Evolutionary conservation across 176 grass and related monocot genomes (phyloP).

Genomic region (Pharus latifolius): DNA sequence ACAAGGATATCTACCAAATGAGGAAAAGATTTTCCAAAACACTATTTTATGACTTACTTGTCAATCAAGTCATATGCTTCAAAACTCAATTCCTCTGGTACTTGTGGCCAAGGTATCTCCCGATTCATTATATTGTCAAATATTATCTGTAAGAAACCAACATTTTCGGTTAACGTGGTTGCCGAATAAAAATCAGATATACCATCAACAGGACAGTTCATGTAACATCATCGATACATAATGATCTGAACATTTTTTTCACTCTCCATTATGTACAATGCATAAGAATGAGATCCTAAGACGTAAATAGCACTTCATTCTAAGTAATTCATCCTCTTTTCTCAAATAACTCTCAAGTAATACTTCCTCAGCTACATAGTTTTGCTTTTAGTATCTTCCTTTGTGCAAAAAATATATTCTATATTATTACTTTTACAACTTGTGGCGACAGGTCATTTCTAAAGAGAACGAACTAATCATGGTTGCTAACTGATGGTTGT

Average conservation of each 20-base stretch:
- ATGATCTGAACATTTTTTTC: background rate
- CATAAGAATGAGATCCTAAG: background rate
- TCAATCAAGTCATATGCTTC: slow-evolving; percentile 79
- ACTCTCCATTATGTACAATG: background rate
- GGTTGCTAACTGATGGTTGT: too few relatives aligned
- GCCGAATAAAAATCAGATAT: background rate
- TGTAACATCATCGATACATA: background rate
- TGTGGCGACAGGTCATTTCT: too few relatives aligned
- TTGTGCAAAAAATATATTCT: background rate
- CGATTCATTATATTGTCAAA: slow-evolving; percentile 99
- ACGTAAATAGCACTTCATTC: background rate
- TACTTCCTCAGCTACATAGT: background rate
- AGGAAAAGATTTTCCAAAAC: background rate
- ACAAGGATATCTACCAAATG: background rate
- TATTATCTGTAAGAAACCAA: slow-evolving; percentile 54
- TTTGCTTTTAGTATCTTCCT: too few relatives aligned
- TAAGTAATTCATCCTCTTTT: background rate
- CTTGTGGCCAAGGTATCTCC: slow-evolving; percentile 89
- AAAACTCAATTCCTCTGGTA: slow-evolving; percentile 71
- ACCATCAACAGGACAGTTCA: background rate
- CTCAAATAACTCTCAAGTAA: background rate
- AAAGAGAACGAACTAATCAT: too few relatives aligned
- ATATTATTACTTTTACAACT: background rate
- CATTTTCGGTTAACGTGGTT: background rate
- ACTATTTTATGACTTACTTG: slow-evolving; percentile 51